Evolutionary conservation across 2,329 filamentous ascomycete species (phyloP).

Genomic region (Fusarium nanum): DNA sequence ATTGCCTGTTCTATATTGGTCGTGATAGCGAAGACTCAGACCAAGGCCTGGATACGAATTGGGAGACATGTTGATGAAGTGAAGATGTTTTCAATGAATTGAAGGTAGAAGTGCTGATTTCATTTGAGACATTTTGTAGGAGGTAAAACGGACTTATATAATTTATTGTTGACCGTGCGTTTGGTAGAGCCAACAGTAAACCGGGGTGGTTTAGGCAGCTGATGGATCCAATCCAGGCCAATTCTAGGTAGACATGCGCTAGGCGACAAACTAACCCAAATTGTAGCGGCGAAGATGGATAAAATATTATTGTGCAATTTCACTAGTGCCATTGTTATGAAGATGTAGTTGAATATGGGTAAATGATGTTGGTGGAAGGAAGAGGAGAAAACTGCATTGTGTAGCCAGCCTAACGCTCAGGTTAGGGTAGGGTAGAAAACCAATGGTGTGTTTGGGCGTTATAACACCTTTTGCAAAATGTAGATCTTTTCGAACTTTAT

Average conservation of each 20-base stretch:
- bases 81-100: background rate
- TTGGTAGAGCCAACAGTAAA: background rate
- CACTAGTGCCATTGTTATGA: background rate
- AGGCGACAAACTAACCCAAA: background rate
- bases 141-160: background rate
- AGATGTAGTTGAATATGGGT: too few relatives aligned
- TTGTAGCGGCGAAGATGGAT: background rate
- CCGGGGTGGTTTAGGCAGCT: background rate
- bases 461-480: too few relatives aligned
- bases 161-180: background rate
- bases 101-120: too few relatives aligned
- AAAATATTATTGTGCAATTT: background rate
- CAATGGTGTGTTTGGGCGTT: too few relatives aligned
- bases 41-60: slow-evolving; percentile 22
- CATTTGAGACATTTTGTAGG: background rate
- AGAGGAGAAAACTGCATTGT: too few relatives aligned
- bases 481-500: too few relatives aligned
- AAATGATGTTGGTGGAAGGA: too few relatives aligned
- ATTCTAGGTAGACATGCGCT: background rate
- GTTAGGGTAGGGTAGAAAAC: too few relatives aligned
- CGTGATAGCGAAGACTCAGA: background rate
- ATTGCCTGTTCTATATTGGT: background rate
- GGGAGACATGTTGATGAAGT: background rate
- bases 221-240: background rate
- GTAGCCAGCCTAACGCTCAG: too few relatives aligned